Evolutionary conservation across 805 yeast species (phyloP), one percentile per base, ranked within the genome.

Genomic region (Candida schatavii): DNA sequence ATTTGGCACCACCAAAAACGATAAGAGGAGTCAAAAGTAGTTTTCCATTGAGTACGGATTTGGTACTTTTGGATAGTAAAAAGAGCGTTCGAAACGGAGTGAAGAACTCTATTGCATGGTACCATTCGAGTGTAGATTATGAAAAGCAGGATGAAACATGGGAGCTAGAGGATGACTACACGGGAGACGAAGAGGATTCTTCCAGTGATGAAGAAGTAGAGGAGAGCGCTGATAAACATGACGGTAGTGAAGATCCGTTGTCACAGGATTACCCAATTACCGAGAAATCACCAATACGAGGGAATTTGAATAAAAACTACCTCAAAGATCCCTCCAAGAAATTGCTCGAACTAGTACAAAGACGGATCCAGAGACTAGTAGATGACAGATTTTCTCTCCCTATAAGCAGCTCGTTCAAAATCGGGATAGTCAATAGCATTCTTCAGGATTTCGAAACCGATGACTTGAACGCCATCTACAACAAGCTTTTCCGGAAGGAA

Each of bases 371-470:
- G 41, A 6, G 45, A 46, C 31, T 46, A 15, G 30, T 38, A 3
- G 41, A 38, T 6, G 41, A 38, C 15, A 29, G 28, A 30, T 38
- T 29, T 31, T 4, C 19, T 4, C 13, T 38, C 4, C 28, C 26
- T 7, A 15, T 29, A 20, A 11, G 36, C 29, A 21, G 20, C 7
- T 44, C 44, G 10, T 48, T 55, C 20, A 42, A 31, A 17, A 52
- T 52, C 38, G 54, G 47, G 33, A 48, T 53, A 7, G 42, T 46
- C 7, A 56, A 56, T 37, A 39, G 40, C 23, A 37, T 52, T 14
- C 41, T 56, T 15, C 57, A 51, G 28, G 50, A 48, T n/a, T 45
- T 40, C 31, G 41, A 43, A 9, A 42, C 41, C 5, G 32, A 42
- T 11, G 46, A 45, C 20, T 34, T 43, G n/a, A 33, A 26, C 17